A percentile compares a stretch with the other conserved stretches of the same genome.
These are phyloP conservation scores for Cetradonia linearis DNA, from an alignment of 495 filamentous ascomycete species.

Conservation along the genomic window DNA sequence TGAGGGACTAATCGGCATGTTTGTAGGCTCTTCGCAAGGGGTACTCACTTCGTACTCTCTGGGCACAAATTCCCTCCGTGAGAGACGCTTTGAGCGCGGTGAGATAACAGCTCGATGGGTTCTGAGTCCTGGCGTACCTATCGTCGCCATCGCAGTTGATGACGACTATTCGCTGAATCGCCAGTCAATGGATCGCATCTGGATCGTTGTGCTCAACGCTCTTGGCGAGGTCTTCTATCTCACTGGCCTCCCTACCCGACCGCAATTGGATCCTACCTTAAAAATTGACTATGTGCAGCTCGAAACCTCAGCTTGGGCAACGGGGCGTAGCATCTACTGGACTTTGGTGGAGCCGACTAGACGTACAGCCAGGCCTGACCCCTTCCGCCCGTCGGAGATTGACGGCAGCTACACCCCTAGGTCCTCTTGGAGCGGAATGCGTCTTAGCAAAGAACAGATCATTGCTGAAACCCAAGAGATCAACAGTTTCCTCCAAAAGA, in stretches of 20 bases:
- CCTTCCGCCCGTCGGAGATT: conserved; percentile 46
- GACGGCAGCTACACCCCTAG: conserved; percentile 61
- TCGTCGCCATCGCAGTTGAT: conserved; percentile 77
- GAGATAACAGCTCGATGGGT: conserved; percentile 80
- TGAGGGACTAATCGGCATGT: conserved; percentile 66
- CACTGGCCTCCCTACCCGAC: conserved; percentile 49
- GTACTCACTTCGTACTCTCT: conserved; percentile 77
- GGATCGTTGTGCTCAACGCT: conserved; percentile 83
- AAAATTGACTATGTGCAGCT: conserved; percentile 27
- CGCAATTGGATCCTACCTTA: conserved; percentile 31
- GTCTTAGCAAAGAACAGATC: conserved; percentile 58
- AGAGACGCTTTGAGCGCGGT: conserved; percentile 56
- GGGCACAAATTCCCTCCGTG: conserved; percentile 54
- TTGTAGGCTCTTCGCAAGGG: conserved; percentile 77
- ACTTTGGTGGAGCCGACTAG: conserved; percentile 65
- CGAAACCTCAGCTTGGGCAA: conserved; percentile 64
- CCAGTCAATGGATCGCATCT: conserved; percentile 57
- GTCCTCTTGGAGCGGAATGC: conserved; percentile 60
- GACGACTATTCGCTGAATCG: conserved; percentile 63
- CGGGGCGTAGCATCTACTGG: conserved; percentile 71
- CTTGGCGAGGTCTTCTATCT: conserved; percentile 86
- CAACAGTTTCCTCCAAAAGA: conserved; percentile 61
- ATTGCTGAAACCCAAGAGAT: conserved; percentile 69
- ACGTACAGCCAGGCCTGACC: conserved; percentile 59
- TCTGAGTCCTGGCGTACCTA: conserved; percentile 84